phyloP scores from a whole-genome alignment of 176 grass and related monocot species.

The Zoysia pacifica region DNA sequence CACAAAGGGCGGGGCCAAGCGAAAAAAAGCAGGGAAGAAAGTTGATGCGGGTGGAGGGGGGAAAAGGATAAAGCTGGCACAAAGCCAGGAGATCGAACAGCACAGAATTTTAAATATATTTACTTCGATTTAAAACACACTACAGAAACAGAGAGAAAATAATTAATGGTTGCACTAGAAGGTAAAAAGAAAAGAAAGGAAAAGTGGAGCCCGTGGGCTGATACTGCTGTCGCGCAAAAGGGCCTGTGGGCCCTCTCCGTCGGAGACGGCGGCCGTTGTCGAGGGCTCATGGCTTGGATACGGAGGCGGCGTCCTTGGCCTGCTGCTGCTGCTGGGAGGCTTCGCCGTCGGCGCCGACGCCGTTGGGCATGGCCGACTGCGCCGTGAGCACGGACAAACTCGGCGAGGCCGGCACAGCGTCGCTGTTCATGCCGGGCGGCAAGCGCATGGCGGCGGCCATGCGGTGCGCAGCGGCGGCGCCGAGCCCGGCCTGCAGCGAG shows the following conservation, averaged over 20 bases:
- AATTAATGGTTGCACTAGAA: constrained; percentile 8
- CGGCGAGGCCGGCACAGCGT: constrained; percentile 41
- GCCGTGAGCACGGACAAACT: constrained; percentile 60
- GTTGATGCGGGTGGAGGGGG: constrained; percentile 49
- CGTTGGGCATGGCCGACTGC: constrained; percentile 55
- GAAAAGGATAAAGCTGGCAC: constrained; percentile 52
- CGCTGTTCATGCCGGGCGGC: constrained; percentile 1
- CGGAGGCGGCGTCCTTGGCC: constrained; percentile 52
- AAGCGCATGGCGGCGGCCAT: constrained; percentile 35
- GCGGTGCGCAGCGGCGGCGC: constrained; percentile 20
- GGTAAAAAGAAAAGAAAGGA: neutral
- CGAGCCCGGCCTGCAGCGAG: constrained; percentile 6
- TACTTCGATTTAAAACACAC: constrained; percentile 39
- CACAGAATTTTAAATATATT: constrained; percentile 41
- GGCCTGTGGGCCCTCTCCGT: constrained; percentile 20
- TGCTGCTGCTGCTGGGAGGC: constrained; percentile 1
- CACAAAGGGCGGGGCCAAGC: constrained; percentile 20
- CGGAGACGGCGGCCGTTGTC: neutral
- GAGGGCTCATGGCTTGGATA: constrained; percentile 44
- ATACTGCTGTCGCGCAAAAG: neutral
- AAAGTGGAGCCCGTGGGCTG: constrained; percentile 25
- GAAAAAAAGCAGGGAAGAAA: constrained; percentile 30
- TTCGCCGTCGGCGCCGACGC: constrained; percentile 14
- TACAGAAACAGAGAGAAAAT: constrained; percentile 9
- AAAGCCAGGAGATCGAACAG: constrained; percentile 43